Evolutionary conservation across 2,329 filamentous ascomycete species (phyloP).

Genomic region (Sporothrix inflata): DNA sequence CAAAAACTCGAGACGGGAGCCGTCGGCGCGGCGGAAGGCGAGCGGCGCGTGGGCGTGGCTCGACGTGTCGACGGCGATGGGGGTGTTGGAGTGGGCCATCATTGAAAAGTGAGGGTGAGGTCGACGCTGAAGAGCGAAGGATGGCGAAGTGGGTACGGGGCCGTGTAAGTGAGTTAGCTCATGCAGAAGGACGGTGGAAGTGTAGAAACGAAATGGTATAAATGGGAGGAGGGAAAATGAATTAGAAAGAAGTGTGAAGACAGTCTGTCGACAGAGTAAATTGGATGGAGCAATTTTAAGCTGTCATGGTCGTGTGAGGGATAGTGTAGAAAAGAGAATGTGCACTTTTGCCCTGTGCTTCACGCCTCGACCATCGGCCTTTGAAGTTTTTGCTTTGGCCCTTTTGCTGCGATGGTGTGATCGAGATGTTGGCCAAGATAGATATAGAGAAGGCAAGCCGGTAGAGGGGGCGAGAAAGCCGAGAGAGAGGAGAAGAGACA

Average conservation of each 20-base stretch:
- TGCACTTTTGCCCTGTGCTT: neutral
- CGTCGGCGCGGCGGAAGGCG: conserved; percentile 29
- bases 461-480: neutral
- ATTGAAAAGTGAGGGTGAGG: too few relatives aligned
- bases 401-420: neutral
- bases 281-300: neutral
- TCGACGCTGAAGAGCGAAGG: neutral
- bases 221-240: neutral
- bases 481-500: neutral
- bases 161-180: conserved; percentile 19
- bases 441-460: too few relatives aligned
- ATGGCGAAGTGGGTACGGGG: conserved; percentile 1
- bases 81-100: neutral
- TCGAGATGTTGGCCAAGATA: neutral
- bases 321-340: neutral
- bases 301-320: neutral
- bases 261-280: neutral
- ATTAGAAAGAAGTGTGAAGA: neutral
- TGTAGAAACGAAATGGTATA: neutral
- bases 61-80: neutral
- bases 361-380: neutral
- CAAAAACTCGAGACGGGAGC: conserved; percentile 20
- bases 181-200: neutral
- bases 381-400: neutral
- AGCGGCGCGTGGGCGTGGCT: neutral